These are phyloP conservation scores for Microthlaspi erraticum DNA, from an alignment of 345 rosid species.

Conservation along the genomic window DNA sequence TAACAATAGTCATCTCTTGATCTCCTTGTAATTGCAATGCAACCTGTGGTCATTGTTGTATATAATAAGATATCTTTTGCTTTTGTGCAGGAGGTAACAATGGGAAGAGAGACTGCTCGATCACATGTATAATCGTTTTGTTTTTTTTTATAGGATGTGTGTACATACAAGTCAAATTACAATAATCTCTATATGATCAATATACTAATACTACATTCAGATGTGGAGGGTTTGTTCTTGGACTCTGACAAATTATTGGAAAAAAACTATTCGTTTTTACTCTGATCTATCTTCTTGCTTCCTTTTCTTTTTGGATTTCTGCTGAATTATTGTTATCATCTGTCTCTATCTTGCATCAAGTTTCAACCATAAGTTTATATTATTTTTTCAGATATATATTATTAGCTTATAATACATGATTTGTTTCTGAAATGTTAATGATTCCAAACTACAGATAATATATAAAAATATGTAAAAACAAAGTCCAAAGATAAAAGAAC, in stretches of 20 bases:
- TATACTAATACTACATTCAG: conserved; percentile 54
- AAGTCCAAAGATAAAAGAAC: neutral
- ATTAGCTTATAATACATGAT: too few species aligned
- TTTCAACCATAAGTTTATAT: conserved; percentile 37
- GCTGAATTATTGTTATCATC: conserved; percentile 29
- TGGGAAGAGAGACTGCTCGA: conserved; percentile 42
- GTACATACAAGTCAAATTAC: conserved; percentile 36
- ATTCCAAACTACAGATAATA: too few species aligned
- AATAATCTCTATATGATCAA: conserved; percentile 32
- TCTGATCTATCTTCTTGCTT: conserved; percentile 18
- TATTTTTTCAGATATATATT: too few species aligned
- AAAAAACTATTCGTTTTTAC: too few species aligned
- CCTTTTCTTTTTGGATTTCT: neutral
- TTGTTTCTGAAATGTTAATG: neutral
- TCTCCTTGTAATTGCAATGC: neutral
- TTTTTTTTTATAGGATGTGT: conserved; percentile 31
- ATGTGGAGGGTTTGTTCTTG: conserved; percentile 82
- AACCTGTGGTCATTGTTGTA: conserved; percentile 14
- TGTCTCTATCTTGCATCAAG: conserved; percentile 42
- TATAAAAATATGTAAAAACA: neutral
- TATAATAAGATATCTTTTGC: conserved; percentile 11
- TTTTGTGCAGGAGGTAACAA: conserved; percentile 36
- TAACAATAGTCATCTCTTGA: neutral
- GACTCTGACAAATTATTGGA: conserved; percentile 55
- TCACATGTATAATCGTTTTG: conserved; percentile 23